Evolutionary conservation across 1,284 basidiomycete genomes (phyloP).

Genomic region (Tylopilus sp.): DNA sequence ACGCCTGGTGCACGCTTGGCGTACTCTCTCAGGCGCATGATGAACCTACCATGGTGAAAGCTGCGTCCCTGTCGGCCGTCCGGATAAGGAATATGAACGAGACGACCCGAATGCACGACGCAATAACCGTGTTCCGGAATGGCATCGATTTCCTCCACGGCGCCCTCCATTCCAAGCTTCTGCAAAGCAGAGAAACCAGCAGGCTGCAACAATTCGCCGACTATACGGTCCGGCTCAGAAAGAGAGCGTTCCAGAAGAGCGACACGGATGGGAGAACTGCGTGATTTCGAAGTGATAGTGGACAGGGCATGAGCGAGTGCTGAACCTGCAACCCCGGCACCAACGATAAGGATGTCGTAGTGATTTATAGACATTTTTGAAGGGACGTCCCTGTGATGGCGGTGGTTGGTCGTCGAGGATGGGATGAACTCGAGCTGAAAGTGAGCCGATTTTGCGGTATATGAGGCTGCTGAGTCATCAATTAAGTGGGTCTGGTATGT

Average conservation of each 20-base stretch:
- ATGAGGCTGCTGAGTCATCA: slow-evolving; percentile 20
- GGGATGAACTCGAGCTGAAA: neutral
- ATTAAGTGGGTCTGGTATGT: neutral
- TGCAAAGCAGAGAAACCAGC: slow-evolving; percentile 81
- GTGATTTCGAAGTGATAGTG: slow-evolving; percentile 39
- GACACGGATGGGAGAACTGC: slow-evolving; percentile 64
- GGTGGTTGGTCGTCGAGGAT: slow-evolving; percentile 2
- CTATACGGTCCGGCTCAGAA: slow-evolving; percentile 91
- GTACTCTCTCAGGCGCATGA: slow-evolving; percentile 73
- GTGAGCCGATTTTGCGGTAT: neutral
- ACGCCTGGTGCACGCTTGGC: slow-evolving; percentile 60
- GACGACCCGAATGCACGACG: slow-evolving; percentile 64
- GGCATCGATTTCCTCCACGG: slow-evolving; percentile 85
- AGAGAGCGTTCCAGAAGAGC: slow-evolving; percentile 86
- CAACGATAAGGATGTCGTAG: slow-evolving; percentile 84
- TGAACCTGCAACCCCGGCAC: slow-evolving; percentile 84
- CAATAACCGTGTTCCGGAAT: slow-evolving; percentile 86
- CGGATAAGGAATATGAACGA: slow-evolving; percentile 89
- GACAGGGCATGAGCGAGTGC: slow-evolving; percentile 73
- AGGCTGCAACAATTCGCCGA: slow-evolving; percentile 95
- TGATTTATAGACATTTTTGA: slow-evolving; percentile 22
- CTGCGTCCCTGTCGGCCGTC: slow-evolving; percentile 66
- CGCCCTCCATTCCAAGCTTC: slow-evolving; percentile 72
- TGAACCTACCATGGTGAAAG: slow-evolving; percentile 95
- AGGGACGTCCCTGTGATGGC: neutral